A percentile compares a stretch with the other conserved stretches of the same genome.
phyloP scores from a whole-genome alignment of 1,284 basidiomycete species.

The Ustilago cynodontis region DNA sequence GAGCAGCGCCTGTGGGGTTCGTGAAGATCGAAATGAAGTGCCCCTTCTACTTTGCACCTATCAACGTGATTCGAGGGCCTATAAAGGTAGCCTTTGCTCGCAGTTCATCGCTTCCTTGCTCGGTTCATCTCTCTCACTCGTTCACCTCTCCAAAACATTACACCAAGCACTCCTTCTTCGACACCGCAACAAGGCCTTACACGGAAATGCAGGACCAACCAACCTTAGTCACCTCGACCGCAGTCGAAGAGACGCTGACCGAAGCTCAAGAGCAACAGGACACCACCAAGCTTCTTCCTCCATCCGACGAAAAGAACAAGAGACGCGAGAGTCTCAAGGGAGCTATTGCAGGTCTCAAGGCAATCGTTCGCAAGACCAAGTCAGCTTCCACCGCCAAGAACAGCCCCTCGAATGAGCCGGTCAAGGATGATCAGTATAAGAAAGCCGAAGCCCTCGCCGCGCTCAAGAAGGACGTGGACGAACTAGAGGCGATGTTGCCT shows the following conservation, averaged over 20 bases:
- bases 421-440: not conserved
- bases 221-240: not conserved
- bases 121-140: not conserved
- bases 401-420: not conserved
- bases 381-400: not conserved
- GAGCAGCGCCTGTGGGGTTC: not conserved
- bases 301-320: not conserved
- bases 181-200: not conserved
- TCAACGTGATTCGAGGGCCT: not conserved
- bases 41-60: not conserved
- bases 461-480: not conserved
- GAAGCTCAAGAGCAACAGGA: not conserved
- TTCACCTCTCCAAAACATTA: not conserved
- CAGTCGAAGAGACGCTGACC: not conserved
- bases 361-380: not conserved
- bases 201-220: not conserved
- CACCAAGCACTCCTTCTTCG: no score
- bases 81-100: not conserved
- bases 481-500: conserved; percentile 4
- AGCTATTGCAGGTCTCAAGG: not conserved
- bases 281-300: not conserved
- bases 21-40: not conserved
- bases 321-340: not conserved
- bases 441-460: not conserved
- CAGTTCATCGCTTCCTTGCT: not conserved